A percentile compares a stretch with the other conserved stretches of the same genome.
Evolutionary conservation across 2,329 filamentous ascomycete genomes (phyloP).

Genomic region (Fusarium sarcochroum): DNA sequence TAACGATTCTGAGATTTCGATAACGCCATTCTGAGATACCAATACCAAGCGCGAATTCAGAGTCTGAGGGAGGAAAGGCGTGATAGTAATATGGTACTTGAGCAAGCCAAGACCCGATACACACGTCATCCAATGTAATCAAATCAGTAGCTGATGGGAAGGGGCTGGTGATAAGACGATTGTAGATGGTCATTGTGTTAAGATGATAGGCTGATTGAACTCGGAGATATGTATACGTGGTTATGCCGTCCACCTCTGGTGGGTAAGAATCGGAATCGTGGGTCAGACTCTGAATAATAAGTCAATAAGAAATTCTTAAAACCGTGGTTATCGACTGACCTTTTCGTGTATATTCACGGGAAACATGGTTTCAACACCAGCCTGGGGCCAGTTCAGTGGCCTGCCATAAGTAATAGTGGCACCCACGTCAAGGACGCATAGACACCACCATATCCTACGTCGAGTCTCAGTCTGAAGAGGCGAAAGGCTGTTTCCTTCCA

Average conservation of each 20-base stretch:
- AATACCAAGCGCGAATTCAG: slow-evolving; percentile 24
- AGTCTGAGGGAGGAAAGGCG: slow-evolving; percentile 8
- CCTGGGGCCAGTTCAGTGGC: slow-evolving; percentile 32
- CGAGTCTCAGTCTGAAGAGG: slow-evolving; percentile 30
- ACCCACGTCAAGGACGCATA: slow-evolving; percentile 30
- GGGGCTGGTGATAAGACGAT: slow-evolving; percentile 36
- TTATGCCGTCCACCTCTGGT: slow-evolving; percentile 29
- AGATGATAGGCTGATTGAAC: slow-evolving; percentile 37
- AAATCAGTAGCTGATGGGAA: slow-evolving; percentile 34
- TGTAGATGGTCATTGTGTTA: slow-evolving; percentile 34
- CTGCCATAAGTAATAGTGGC: slow-evolving; percentile 30
- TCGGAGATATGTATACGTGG: slow-evolving; percentile 28
- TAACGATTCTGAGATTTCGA: slow-evolving; percentile 29
- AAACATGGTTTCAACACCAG: slow-evolving; percentile 29
- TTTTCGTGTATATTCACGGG: slow-evolving; percentile 32
- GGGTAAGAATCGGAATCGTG: slow-evolving; percentile 18
- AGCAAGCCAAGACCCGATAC: slow-evolving; percentile 33
- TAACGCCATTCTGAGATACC: slow-evolving; percentile 31
- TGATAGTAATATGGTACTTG: slow-evolving; percentile 34
- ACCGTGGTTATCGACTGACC: background rate
- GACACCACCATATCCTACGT: slow-evolving; percentile 34
- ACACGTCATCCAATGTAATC: slow-evolving; percentile 26
- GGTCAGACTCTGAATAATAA: slow-evolving; percentile 3
- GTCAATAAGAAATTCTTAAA: background rate
- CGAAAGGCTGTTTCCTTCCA: slow-evolving; percentile 9